Evolutionary conservation across 1,284 basidiomycete species (phyloP).

Genomic region (Cryptococcus sp.): DNA sequence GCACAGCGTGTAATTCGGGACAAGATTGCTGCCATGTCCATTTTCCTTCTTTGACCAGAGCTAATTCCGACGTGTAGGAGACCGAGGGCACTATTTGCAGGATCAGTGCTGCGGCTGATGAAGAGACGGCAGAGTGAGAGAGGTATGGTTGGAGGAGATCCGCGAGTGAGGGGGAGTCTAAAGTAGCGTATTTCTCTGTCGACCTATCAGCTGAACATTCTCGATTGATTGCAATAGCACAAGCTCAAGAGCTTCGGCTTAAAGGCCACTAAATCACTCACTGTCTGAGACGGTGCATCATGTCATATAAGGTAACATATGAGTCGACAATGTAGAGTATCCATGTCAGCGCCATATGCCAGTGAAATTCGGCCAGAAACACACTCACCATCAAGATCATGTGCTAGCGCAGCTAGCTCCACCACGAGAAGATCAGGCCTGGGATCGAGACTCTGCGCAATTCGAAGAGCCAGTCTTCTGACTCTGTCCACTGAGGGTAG

Average conservation of each 20-base stretch:
- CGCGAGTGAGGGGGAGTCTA: slow-evolving; percentile 22
- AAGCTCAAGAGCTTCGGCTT: no score
- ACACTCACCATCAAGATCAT: slow-evolving; percentile 64
- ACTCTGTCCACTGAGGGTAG: slow-evolving; percentile 70
- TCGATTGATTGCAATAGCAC: no score
- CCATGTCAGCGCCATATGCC: background rate
- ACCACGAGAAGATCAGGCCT: slow-evolving; percentile 68
- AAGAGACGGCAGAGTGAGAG: slow-evolving; percentile 6
- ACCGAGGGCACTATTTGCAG: slow-evolving; percentile 73
- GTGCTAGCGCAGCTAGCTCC: slow-evolving; percentile 81
- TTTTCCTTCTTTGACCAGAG: slow-evolving; percentile 59
- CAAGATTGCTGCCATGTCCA: slow-evolving; percentile 78
- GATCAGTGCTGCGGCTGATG: slow-evolving; percentile 32
- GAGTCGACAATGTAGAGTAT: background rate
- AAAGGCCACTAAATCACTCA: background rate
- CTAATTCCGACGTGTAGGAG: slow-evolving; percentile 82
- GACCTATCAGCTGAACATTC: background rate
- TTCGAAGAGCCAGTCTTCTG: slow-evolving; percentile 67
- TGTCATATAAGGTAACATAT: background rate
- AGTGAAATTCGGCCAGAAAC: background rate
- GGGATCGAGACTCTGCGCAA: slow-evolving; percentile 60
- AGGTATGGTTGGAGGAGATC: slow-evolving; percentile 32
- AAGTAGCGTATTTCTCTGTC: slow-evolving; percentile 42
- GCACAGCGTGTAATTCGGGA: slow-evolving; percentile 81
- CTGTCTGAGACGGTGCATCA: background rate